Evolutionary conservation across 2,329 filamentous ascomycete species (phyloP), one percentile per base, ranked within the genome.

Genomic region (Coleophoma eucalyptorum): DNA sequence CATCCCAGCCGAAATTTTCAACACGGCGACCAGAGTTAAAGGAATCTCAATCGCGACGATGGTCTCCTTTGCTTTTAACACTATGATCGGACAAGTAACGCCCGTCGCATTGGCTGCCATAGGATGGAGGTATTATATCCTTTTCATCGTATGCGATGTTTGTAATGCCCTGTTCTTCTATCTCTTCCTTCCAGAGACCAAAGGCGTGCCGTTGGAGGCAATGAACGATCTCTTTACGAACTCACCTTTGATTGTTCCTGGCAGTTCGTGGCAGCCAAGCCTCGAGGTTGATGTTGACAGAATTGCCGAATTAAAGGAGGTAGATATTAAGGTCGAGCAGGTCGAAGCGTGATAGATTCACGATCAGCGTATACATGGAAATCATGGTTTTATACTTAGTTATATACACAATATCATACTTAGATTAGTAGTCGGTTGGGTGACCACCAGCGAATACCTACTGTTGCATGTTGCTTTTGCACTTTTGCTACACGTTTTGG

Each of bases 121-220:
- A 35, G 55, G 56, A 20, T 65, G 60, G 62, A 53, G 53, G 33
- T 65, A 59, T 44, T 65, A 62, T 59, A 69, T 78, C 48, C 61
- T 84, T 19, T 85, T 84, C 59, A 71, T 62, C 49, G 69, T 84
- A 16, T 83, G 81, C 65, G 85, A 86, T 60, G 77, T 83, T 58
- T 84, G 80, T 19, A 84, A 84, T 56, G 81, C 81, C 0, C 32
- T 84, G 31, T 85, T 83, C 71, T 85, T 85, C 71, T 85, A 78
- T 72, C 70, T 74, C 5, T 67, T 84, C 43, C 69, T 83, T 51
- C 81, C 81, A 0, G 81, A 84, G 66, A 84, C 81, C 0, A 73
- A 74, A 50, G 77, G 75, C 57, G 68, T 78, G 12, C 74, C 80
- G 0, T 71, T 84, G 1, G 81, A 84, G 58, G 80, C 82, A 64